Percentiles rank a stretch among this genome's conserved stretches.
Conservation (phyloP, 495 filamentous ascomycete species). For the Clohesyomyces aquaticus region DNA sequence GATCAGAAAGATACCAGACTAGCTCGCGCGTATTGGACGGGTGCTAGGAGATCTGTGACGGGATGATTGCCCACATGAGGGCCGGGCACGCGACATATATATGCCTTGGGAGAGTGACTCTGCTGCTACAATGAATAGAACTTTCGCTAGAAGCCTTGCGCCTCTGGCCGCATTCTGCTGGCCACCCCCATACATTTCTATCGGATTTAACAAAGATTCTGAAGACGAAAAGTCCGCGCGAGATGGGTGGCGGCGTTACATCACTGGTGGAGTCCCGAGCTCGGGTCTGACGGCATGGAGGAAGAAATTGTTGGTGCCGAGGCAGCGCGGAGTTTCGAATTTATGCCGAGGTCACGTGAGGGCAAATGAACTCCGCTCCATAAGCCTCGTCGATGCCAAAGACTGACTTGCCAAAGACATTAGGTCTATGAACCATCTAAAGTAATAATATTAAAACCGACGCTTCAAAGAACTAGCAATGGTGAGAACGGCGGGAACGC, state of each 20-base stretch:
- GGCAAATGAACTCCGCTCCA: background rate
- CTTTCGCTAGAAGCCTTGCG: background rate
- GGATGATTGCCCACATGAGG: background rate
- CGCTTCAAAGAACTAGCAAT: background rate
- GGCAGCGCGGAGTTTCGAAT: background rate
- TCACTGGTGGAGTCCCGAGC: background rate
- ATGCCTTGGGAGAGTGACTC: background rate
- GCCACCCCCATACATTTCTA: background rate
- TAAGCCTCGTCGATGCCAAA: too few species aligned
- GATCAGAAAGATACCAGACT: background rate
- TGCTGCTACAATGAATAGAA: background rate
- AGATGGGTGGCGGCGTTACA: background rate
- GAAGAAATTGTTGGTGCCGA: background rate
- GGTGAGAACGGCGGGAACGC: background rate
- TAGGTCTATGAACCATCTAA: too few species aligned
- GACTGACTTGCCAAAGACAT: too few species aligned
- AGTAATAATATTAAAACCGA: background rate
- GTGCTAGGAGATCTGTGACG: background rate
- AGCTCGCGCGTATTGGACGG: background rate
- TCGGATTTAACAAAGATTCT: conserved; percentile 5
- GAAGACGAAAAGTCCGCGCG: conserved; percentile 9
- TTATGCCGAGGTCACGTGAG: background rate
- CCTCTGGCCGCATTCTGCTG: background rate
- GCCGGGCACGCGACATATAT: conserved; percentile 9
- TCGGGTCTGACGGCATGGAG: background rate